Conservation (phyloP, 2,329 filamentous ascomycete species). For the Alternaria sp. region DNA sequence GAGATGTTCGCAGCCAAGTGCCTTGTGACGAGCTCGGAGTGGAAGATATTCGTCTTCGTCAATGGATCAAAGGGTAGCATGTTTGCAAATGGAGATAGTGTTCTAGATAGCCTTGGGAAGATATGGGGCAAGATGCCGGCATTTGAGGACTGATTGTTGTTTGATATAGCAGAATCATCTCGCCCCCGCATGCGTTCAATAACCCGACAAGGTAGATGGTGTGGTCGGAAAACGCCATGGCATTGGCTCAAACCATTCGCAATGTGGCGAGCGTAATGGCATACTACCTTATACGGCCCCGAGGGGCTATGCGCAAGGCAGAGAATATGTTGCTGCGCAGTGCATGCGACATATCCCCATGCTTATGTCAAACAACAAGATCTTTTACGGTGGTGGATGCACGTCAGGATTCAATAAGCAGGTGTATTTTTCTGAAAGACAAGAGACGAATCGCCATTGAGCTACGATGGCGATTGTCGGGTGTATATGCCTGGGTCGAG, state of each 20-base stretch:
- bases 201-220: background rate
- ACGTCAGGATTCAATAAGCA: background rate
- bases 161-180: background rate
- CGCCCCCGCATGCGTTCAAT: background rate
- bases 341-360: background rate
- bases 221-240: background rate
- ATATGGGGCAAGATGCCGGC: background rate
- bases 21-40: background rate
- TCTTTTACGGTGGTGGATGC: background rate
- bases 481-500: background rate
- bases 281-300: background rate
- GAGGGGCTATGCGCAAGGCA: background rate
- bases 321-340: background rate
- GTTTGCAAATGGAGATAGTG: background rate
- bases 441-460: background rate
- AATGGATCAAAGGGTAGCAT: background rate
- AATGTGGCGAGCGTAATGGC: background rate
- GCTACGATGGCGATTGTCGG: background rate
- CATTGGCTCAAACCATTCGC: background rate
- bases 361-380: background rate
- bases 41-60: background rate
- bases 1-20: background rate
- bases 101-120: background rate
- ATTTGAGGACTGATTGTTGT: background rate
- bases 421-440: background rate